A percentile compares a stretch with the other conserved stretches of the same genome.
Conservation (phyloP, 208 protist genomes). For the Naegleria lovaniensis region DNA sequence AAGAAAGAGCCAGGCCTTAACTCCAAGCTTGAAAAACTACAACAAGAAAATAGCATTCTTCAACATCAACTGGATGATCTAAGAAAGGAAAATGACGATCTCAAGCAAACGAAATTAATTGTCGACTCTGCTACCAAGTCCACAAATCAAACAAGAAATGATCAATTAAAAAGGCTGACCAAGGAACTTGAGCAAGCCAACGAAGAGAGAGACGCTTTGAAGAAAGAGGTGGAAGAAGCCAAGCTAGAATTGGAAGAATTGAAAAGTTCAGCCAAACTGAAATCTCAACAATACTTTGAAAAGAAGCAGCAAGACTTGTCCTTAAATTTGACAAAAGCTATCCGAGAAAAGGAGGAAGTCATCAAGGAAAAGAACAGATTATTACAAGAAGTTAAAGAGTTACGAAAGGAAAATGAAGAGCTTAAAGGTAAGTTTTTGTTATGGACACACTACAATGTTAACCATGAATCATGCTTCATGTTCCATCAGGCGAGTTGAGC, state of each 20-base stretch:
- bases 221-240: not conserved
- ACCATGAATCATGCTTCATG: not conserved
- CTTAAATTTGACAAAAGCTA: not conserved
- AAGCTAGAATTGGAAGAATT: not conserved
- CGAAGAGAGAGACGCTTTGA: not conserved
- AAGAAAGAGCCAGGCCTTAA: not conserved
- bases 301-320: not conserved
- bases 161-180: not conserved
- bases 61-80: not conserved
- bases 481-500: not conserved
- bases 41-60: not conserved
- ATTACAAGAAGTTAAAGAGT: not conserved
- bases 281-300: not conserved
- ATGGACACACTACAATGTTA: not conserved
- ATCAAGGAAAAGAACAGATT: not conserved
- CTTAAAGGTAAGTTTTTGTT: not conserved
- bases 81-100: not conserved
- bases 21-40: not conserved
- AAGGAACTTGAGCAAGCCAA: not conserved
- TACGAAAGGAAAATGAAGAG: not conserved
- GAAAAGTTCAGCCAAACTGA: not conserved
- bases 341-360: not conserved
- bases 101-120: not conserved
- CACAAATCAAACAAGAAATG: not conserved
- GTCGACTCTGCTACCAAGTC: not conserved